phyloP scores from a whole-genome alignment of 2,329 filamentous ascomycete species.

The Xylaria sp. region DNA sequence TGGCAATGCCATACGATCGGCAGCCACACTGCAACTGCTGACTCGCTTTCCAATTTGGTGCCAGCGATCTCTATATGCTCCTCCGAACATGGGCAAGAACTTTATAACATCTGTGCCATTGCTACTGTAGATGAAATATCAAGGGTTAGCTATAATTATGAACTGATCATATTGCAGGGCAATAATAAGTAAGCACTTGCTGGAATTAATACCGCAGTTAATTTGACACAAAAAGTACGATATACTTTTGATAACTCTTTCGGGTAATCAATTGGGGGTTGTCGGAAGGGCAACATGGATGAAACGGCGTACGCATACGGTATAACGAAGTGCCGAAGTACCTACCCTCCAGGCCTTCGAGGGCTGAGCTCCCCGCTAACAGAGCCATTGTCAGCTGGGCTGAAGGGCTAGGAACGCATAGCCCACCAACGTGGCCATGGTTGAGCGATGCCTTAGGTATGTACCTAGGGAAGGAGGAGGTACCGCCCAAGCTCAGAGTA shows the following conservation, averaged over 20 bases:
- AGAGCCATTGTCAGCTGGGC: slow-evolving; percentile 37
- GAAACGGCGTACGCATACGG: slow-evolving; percentile 13
- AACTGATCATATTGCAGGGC: slow-evolving; percentile 5
- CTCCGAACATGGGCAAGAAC: background rate
- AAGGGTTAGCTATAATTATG: background rate
- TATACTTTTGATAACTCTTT: slow-evolving; percentile 28
- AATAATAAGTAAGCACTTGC: slow-evolving; percentile 6
- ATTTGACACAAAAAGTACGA: slow-evolving; percentile 17
- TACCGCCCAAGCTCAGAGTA: background rate
- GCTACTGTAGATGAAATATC: background rate
- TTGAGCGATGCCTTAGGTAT: slow-evolving; percentile 14
- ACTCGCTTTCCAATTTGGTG: slow-evolving; percentile 17
- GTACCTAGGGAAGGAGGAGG: background rate
- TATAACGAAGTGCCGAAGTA: slow-evolving; percentile 8
- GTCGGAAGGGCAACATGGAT: background rate
- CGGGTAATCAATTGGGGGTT: slow-evolving; percentile 1
- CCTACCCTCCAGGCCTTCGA: background rate
- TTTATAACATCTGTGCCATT: too few species aligned
- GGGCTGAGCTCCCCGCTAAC: slow-evolving; percentile 32
- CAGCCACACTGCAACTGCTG: slow-evolving; percentile 11
- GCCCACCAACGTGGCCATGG: slow-evolving; percentile 26
- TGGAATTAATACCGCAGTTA: slow-evolving; percentile 14
- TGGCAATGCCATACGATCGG: slow-evolving; percentile 3
- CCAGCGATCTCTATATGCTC: background rate
- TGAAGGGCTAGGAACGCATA: slow-evolving; percentile 20